phyloP scores from a whole-genome alignment of 1,284 basidiomycete species.

The Tranzscheliella williamsii region DNA sequence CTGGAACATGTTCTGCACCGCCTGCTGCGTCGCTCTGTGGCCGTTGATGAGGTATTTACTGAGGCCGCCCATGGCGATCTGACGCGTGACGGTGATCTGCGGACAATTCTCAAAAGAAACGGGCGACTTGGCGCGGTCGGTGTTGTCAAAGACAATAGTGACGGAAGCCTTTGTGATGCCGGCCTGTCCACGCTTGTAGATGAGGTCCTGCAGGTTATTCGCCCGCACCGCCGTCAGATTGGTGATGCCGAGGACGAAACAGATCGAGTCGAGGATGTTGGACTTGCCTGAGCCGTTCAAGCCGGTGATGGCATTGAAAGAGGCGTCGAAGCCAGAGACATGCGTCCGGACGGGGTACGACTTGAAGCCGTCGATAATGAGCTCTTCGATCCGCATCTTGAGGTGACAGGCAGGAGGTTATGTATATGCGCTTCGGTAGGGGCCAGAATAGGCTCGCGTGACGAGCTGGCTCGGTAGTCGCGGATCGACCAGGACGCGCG shows the following conservation, averaged over 20 bases:
- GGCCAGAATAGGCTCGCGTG: too few species aligned
- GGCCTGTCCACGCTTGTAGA: constrained; percentile 96
- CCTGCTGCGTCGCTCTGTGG: constrained; percentile 86
- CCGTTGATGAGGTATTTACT: constrained; percentile 98
- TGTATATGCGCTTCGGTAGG: too few species aligned
- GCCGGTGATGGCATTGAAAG: constrained; percentile 96
- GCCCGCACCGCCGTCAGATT: constrained; percentile 71
- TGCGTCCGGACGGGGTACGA: constrained; percentile 87
- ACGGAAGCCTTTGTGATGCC: constrained; percentile 97
- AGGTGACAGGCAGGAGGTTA: too few species aligned
- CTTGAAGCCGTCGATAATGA: constrained; percentile 65
- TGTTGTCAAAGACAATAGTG: constrained; percentile 98
- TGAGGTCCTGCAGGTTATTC: constrained; percentile 92
- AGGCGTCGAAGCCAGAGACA: constrained; percentile 91
- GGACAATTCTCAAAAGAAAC: constrained; percentile 79
- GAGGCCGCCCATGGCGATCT: constrained; percentile 91
- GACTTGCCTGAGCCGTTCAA: constrained; percentile 74
- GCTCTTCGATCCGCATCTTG: constrained; percentile 62
- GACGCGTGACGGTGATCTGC: constrained; percentile 94
- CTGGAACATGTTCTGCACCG: constrained; percentile 91
- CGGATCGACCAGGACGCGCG: too few species aligned
- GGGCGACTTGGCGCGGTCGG: constrained; percentile 84
- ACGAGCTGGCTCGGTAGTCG: too few species aligned
- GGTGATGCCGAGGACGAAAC: constrained; percentile 60
- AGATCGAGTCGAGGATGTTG: constrained; percentile 64